phyloP scores from a whole-genome alignment of 495 filamentous ascomycete genomes.

The Penicillium dipodomyicola region DNA sequence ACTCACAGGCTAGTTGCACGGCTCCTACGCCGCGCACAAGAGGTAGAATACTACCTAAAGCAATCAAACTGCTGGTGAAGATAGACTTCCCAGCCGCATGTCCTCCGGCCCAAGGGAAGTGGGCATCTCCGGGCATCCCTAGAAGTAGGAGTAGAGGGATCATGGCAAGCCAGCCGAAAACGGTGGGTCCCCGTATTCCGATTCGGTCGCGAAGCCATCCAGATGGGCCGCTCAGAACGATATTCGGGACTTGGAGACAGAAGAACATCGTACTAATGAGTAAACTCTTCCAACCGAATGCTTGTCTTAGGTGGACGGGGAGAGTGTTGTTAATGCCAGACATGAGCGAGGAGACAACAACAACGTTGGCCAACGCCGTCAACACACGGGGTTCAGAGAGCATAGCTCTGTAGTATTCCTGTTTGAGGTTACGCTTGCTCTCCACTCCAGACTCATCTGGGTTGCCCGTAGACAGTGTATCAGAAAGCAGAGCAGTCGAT shows the following conservation, averaged over 20 bases:
- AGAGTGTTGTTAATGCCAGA: constrained; percentile 15
- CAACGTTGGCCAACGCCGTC: constrained; percentile 4
- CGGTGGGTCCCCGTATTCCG: constrained; percentile 13
- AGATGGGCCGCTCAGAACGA: constrained; percentile 12
- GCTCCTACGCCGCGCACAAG: constrained; percentile 16
- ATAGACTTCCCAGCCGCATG: constrained; percentile 9
- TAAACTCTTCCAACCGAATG: constrained; percentile 17
- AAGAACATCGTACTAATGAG: constrained; percentile 19
- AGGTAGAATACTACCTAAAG: constrained; percentile 10
- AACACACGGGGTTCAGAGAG: constrained; percentile 12
- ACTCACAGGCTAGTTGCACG: constrained; percentile 17
- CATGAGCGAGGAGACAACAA: constrained; percentile 4
- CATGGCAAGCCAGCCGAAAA: constrained; percentile 6
- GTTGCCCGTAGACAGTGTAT: not conserved
- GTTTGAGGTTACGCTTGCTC: not conserved
- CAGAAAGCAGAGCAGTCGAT: constrained; percentile 5
- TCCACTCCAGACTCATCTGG: not conserved
- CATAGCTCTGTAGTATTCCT: constrained; percentile 14
- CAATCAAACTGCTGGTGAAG: constrained; percentile 9
- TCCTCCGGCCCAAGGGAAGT: constrained; percentile 14
- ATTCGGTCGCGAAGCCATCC: constrained; percentile 22
- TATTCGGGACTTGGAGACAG: constrained; percentile 11
- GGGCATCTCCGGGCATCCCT: constrained; percentile 12
- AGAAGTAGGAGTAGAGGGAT: constrained; percentile 10
- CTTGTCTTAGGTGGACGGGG: constrained; percentile 14